Base-by-base conservation (phyloP, 2,329 filamentous ascomycete genomes). In the Plenodomus lindquistii region DNA sequence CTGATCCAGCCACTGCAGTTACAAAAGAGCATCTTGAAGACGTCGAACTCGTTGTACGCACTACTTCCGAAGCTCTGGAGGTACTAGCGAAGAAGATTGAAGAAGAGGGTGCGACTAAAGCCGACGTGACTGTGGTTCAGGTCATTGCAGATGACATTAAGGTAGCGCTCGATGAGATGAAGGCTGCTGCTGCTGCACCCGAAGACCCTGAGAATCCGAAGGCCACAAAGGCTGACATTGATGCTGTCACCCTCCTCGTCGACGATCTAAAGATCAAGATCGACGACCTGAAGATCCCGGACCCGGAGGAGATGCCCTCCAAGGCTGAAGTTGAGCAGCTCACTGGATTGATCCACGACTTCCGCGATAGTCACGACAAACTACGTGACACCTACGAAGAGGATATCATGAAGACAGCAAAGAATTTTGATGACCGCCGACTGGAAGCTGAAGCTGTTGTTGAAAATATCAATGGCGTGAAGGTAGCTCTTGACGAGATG, bases 251-350 rank as follows among this genome's bases (percentile, higher is more conserved):
- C 55, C 81, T 89, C 1, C 81, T 93, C 36, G 89, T 91, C 24
- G 83, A 89, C n/a, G 91, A 96, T 55, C 86, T 95, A 71, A 96
- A 95, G 74, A 79, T 81, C 4, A 84, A 87, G 21, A 78, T 97
- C 8, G 87, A 91, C 37, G 85, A 88, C 45, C 82, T 94, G 63
- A 79, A 85, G 27, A 79, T 87, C 44, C 84, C 87, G 1, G 86
- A 94, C 62, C 77, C 89, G 5, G 86, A 86, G 1, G 78, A 81
- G 1, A 73, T 96, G 3, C 84, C 91, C 1, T 85, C 84, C 4
- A 95, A 91, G 69, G 85, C 89, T 1, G 90, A 96, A 57, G 69
- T 95, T 16, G 80, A 83, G 54, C 81, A 83, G 39, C 75, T 94
- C n/a, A 75, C 73, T 38, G 77, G 75, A 13, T 68, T 80, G 15